Percentiles rank a stretch among this genome's conserved stretches.
phyloP scores from a whole-genome alignment of 2,329 filamentous ascomycete species.

The Paraphaeosphaeria sporulosa region DNA sequence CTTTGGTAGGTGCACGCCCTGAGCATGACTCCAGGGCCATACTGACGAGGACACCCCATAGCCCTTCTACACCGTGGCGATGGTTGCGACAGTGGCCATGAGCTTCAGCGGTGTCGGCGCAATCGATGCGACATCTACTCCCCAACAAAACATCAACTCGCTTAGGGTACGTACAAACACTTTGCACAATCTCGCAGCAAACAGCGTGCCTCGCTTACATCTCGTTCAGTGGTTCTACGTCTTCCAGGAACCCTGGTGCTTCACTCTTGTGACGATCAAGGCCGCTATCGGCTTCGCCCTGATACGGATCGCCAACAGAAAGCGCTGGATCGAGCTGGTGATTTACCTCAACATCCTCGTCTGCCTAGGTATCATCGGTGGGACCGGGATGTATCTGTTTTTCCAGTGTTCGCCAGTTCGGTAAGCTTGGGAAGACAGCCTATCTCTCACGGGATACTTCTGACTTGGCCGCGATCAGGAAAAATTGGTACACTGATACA shows the following conservation, averaged over 20 bases:
- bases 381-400: constrained; percentile 5
- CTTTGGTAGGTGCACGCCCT: neutral
- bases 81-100: constrained; percentile 2
- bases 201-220: neutral
- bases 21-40: neutral
- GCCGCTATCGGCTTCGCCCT: constrained; percentile 5
- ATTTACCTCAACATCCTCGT: neutral
- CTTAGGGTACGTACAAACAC: neutral
- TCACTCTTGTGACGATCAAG: constrained; percentile 6
- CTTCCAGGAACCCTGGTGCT: constrained; percentile 9
- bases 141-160: neutral
- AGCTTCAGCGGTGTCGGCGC: constrained; percentile 7
- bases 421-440: neutral
- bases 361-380: neutral
- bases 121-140: neutral
- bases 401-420: neutral
- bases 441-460: neutral
- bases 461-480: neutral
- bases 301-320: constrained; percentile 1
- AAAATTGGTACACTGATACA: constrained; percentile 3
- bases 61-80: constrained; percentile 6
- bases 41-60: neutral
- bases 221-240: constrained; percentile 1
- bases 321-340: neutral
- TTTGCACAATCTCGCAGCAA: neutral